Base-by-base conservation (phyloP, 2,329 filamentous ascomycete species). In the Botrytis squamosa region DNA sequence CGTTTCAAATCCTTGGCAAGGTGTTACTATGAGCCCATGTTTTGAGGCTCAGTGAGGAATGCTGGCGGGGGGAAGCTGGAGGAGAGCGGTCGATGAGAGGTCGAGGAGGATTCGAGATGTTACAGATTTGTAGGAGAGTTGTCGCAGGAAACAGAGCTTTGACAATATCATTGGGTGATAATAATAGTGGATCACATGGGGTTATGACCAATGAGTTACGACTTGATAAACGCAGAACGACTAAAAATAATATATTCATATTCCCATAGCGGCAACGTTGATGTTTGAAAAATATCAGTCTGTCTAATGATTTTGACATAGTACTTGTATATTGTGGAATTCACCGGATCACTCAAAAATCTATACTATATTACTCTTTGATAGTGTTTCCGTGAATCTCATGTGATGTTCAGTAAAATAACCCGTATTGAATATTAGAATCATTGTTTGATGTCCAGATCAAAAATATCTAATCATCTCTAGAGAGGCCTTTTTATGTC, bases 51-150 rank as follows among this genome's bases (percentile, higher is more conserved):
- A 8, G n/a, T 70, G 25, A 46, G 40, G 40, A 36, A 62, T 36
- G 71, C 80, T 83, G 84, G 85, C 75, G 81, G 84, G 3, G 84
- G 9, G 36, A 70, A 33, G 36, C 10, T 38, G 20, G 33, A 25
- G 49, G 5, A n/a, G 22, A 38, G 12, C 9, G 59, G 59, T 25
- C 59, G 22, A 38, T 62, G 33, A 62, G 59, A 16, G 38, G 59
- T 62, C 36, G 62, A 74, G 57, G 64, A 22, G 22, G 64, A 68
- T 59, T 46, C 64, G 25, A 33, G 29, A 29, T 46, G 67, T 73
- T 73, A 64, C 59, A 71, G 67, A 64, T 71, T 44, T 73, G 72
- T 73, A 64, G 33, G 72, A 73, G 72, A 73, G 40, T 64, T 40
- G 55, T 70, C 55, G 44, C 59, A 44, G 42, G 38, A 40, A 52